Evolutionary conservation across 1,284 basidiomycete species (phyloP).

Genomic region (Phellopilus nigrolimitatus): DNA sequence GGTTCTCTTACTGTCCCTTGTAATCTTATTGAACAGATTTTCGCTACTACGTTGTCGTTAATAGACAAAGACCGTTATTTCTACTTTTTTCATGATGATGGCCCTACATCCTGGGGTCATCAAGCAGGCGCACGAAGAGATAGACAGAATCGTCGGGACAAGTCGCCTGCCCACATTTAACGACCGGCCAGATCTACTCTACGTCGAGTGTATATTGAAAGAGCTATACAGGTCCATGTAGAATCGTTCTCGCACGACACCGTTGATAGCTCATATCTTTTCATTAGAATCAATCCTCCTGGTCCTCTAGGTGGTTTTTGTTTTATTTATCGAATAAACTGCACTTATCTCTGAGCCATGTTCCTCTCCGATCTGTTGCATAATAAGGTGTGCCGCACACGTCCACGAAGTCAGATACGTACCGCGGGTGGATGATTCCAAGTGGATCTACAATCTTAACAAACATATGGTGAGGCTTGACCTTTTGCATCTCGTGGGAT

Average conservation of each 20-base stretch:
- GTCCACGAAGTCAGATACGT: background rate
- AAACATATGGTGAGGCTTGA: background rate
- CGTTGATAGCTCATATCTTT: background rate
- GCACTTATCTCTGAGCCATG: background rate
- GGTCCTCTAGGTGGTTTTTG: background rate
- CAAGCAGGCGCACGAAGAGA: slow-evolving; percentile 9
- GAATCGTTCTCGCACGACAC: background rate
- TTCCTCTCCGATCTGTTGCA: background rate
- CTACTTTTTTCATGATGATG: slow-evolving; percentile 14
- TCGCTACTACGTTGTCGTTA: background rate
- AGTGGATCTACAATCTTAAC: background rate
- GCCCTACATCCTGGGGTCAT: slow-evolving; percentile 4
- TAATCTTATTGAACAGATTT: background rate
- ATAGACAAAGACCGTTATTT: background rate
- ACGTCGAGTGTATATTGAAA: background rate
- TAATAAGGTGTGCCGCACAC: background rate
- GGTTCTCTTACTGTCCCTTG: too few species aligned
- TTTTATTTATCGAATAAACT: background rate
- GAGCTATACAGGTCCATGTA: background rate
- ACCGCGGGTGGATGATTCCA: background rate
- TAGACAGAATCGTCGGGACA: slow-evolving; percentile 3
- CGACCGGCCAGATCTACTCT: slow-evolving; percentile 17
- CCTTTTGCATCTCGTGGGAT: background rate
- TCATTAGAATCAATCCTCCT: background rate
- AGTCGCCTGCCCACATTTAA: slow-evolving; percentile 20